A percentile compares a stretch with the other conserved stretches of the same genome.
These are phyloP conservation scores for Phascolomyces articulosus DNA, from an alignment of 371 early-diverging fungal species.

Conservation along the genomic window DNA sequence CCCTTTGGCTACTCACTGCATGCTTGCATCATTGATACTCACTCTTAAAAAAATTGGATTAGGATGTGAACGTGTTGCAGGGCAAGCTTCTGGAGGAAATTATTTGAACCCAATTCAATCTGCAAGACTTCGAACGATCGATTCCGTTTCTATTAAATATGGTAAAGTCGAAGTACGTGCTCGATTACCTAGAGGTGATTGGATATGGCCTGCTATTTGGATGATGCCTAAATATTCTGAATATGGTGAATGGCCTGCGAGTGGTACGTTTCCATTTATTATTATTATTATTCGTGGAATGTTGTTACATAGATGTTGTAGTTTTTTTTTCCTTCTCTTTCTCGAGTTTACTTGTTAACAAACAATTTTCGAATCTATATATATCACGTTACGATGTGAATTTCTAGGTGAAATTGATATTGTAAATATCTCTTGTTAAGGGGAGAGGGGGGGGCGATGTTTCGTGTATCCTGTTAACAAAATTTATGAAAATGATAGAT, in stretches of 20 bases:
- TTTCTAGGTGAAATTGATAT: constrained; percentile 54
- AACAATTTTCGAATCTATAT: too few relatives aligned
- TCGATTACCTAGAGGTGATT: constrained; percentile 67
- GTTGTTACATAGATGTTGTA: not conserved
- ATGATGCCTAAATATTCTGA: constrained; percentile 69
- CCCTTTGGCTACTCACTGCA: too few relatives aligned
- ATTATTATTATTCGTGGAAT: constrained; percentile 13
- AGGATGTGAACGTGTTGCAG: constrained; percentile 60
- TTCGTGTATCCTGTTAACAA: too few relatives aligned
- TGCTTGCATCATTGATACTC: too few relatives aligned
- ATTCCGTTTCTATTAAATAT: constrained; percentile 54
- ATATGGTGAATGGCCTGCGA: constrained; percentile 77
- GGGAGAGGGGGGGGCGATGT: too few relatives aligned
- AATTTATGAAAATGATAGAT: constrained; percentile 21
- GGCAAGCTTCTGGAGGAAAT: constrained; percentile 46
- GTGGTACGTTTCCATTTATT: constrained; percentile 61
- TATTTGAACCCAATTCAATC: constrained; percentile 73
- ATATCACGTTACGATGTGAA: too few relatives aligned
- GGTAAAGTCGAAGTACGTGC: constrained; percentile 73
- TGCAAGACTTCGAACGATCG: constrained; percentile 53
- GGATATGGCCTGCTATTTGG: constrained; percentile 75
- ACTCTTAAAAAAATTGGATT: not conserved
- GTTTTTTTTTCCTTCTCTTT: too few relatives aligned
- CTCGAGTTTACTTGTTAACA: too few relatives aligned
- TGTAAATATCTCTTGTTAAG: constrained; percentile 19